phyloP scores from a whole-genome alignment of 2,329 filamentous ascomycete species.

The Amauroascus verrucosus region DNA sequence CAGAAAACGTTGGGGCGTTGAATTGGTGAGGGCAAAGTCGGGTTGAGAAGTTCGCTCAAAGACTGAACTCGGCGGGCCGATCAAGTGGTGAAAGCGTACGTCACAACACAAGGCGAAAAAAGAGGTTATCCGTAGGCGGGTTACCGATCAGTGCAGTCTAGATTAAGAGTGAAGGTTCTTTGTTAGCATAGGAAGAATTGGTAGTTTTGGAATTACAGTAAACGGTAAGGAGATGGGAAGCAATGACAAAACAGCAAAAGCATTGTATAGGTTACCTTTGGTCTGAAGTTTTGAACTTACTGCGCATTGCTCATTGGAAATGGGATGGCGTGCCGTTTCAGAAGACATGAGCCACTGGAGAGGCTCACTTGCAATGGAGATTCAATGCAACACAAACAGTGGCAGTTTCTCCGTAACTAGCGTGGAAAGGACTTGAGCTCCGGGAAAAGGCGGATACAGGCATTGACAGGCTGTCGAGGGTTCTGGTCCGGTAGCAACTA shows the following conservation, averaged over 20 bases:
- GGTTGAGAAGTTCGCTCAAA: no score
- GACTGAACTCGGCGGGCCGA: not conserved
- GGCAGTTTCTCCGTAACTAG: not conserved
- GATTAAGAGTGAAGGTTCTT: not conserved
- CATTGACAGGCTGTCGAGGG: not conserved
- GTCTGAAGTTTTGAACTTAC: not conserved
- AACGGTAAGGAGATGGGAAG: not conserved
- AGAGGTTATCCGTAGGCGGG: not conserved
- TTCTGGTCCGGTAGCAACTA: conserved; percentile 1
- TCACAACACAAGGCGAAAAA: not conserved
- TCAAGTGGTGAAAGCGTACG: not conserved
- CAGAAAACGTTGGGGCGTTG: no score
- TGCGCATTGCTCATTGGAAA: conserved; percentile 2
- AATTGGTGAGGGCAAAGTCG: no score
- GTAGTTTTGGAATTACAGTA: not conserved
- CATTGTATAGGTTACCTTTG: not conserved
- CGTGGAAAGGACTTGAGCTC: not conserved
- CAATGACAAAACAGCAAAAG: not conserved
- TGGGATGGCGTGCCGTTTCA: not conserved
- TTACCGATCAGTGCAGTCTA: conserved; percentile 3
- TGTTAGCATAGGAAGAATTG: not conserved
- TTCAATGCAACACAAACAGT: conserved; percentile 5
- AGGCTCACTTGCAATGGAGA: not conserved
- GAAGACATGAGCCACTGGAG: not conserved
- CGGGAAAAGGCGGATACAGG: not conserved